These are phyloP conservation scores for Nemania sp. DNA, from an alignment of 2,329 filamentous ascomycete species.

Conservation along the genomic window DNA sequence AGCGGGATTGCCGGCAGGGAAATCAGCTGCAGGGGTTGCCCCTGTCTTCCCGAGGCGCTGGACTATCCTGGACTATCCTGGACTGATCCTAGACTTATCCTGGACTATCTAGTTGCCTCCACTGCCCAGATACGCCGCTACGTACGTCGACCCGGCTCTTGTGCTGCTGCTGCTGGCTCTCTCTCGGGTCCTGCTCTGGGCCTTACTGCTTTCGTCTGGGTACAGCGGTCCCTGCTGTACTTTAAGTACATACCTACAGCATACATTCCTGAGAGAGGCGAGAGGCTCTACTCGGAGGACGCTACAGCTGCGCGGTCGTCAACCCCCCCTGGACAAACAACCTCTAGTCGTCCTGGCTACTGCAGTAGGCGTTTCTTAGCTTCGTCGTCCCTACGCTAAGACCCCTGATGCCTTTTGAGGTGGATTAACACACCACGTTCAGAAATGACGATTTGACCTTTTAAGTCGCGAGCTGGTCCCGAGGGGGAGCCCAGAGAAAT, in stretches of 20 bases:
- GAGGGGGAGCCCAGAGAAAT: conserved; percentile 15
- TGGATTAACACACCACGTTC: conserved; percentile 43
- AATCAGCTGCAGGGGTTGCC: conserved; percentile 48
- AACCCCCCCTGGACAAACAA: conserved; percentile 1
- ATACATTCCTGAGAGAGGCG: conserved; percentile 36
- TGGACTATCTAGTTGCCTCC: conserved; percentile 6
- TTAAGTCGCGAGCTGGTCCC: conserved; percentile 21
- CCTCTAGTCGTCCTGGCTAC: conserved; percentile 36
- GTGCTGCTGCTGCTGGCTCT: background rate
- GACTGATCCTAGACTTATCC: too few species aligned
- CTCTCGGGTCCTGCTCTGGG: background rate
- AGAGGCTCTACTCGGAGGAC: conserved; percentile 28
- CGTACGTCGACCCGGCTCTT: conserved; percentile 28
- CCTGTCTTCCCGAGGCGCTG: conserved; percentile 42
- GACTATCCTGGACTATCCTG: conserved; percentile 24
- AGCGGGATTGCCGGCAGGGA: conserved; percentile 46
- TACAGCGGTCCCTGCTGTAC: conserved; percentile 23
- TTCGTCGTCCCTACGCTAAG: conserved; percentile 33
- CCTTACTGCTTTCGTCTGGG: conserved; percentile 27
- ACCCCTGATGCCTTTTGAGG: conserved; percentile 37
- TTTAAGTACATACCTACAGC: background rate
- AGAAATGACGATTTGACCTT: conserved; percentile 32
- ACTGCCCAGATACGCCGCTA: conserved; percentile 26
- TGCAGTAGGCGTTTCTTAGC: conserved; percentile 40
- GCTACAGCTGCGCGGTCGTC: conserved; percentile 2